Conservation (phyloP, 192 early-diverging fungal species). For the Coemansia aciculifera region DNA sequence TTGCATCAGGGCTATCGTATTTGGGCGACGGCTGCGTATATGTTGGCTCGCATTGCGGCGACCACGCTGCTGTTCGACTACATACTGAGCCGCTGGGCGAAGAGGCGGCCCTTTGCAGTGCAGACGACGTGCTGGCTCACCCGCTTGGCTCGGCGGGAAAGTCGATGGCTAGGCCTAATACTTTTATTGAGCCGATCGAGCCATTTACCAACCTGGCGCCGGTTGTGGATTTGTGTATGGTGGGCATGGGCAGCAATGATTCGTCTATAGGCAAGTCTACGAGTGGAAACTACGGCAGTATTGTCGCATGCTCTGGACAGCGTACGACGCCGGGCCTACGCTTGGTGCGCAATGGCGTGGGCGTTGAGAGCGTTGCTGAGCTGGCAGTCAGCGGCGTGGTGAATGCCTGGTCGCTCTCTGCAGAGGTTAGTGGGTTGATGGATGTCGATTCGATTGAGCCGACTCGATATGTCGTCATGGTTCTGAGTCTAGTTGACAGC, state of each 20-base stretch:
- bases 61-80: constrained; percentile 78
- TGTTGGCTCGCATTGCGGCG: constrained; percentile 83
- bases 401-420: constrained; percentile 70
- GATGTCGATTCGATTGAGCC: constrained; percentile 15
- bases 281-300: constrained; percentile 51
- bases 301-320: constrained; percentile 86
- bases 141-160: not conserved
- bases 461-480: constrained; percentile 18
- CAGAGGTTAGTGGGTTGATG: constrained; percentile 13
- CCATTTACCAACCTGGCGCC: constrained; percentile 78
- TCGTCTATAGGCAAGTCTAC: constrained; percentile 55
- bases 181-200: constrained; percentile 62
- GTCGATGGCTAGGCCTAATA: constrained; percentile 18
- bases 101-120: not conserved
- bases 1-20: constrained; percentile 66
- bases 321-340: constrained; percentile 72
- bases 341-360: constrained; percentile 86
- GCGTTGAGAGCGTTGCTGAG: constrained; percentile 66
- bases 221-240: constrained; percentile 80
- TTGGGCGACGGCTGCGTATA: constrained; percentile 70
- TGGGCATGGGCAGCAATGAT: constrained; percentile 62
- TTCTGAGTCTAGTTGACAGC: constrained; percentile 23
- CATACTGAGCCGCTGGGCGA: constrained; percentile 45
- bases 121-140: constrained; percentile 2
- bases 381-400: constrained; percentile 67